Percentiles rank a stretch among this genome's conserved stretches.
phyloP scores from a whole-genome alignment of 495 filamentous ascomycete genomes.

The Xylaria venustula region DNA sequence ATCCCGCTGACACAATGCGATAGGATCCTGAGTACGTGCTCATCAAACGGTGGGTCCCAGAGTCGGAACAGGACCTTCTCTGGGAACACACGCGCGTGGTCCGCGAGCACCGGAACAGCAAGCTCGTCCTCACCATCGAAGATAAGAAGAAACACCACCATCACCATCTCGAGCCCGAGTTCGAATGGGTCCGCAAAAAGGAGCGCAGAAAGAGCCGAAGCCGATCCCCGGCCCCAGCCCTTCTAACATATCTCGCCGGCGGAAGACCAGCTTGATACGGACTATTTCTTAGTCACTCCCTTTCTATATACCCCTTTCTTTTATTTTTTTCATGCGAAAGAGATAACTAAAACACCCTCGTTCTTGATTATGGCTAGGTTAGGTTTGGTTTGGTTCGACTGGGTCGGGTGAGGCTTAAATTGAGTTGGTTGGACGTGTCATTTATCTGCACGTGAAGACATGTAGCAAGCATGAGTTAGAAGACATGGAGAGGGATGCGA shows the following conservation, averaged over 20 bases:
- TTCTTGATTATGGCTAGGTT: not conserved
- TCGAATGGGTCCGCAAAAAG: slow-evolving; percentile 65
- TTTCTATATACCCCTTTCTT: not conserved
- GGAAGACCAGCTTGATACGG: slow-evolving; percentile 33
- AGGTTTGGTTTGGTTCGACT: too few relatives aligned
- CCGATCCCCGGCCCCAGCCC: slow-evolving; percentile 38
- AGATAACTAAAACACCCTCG: not conserved
- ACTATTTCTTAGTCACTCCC: not conserved
- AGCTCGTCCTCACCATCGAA: slow-evolving; percentile 44
- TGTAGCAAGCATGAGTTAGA: too few relatives aligned
- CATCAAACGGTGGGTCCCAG: slow-evolving; percentile 73
- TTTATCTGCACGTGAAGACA: too few relatives aligned
- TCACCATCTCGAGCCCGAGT: slow-evolving; percentile 48
- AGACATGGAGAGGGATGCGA: too few relatives aligned
- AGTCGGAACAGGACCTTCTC: slow-evolving; percentile 69
- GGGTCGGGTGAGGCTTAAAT: not conserved
- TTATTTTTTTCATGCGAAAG: not conserved
- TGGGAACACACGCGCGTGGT: slow-evolving; percentile 68
- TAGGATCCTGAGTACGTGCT: slow-evolving; percentile 69
- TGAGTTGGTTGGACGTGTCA: too few relatives aligned
- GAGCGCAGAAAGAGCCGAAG: slow-evolving; percentile 40
- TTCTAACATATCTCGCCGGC: slow-evolving; percentile 50
- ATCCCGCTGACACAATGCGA: slow-evolving; percentile 26
- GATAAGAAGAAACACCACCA: slow-evolving; percentile 54
- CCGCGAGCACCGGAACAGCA: slow-evolving; percentile 46